Percentiles rank a stretch among this genome's conserved stretches.
These are phyloP conservation scores for Cinnamomum chago DNA, from an alignment of 164 flowering plant genomes.

Conservation along the genomic window DNA sequence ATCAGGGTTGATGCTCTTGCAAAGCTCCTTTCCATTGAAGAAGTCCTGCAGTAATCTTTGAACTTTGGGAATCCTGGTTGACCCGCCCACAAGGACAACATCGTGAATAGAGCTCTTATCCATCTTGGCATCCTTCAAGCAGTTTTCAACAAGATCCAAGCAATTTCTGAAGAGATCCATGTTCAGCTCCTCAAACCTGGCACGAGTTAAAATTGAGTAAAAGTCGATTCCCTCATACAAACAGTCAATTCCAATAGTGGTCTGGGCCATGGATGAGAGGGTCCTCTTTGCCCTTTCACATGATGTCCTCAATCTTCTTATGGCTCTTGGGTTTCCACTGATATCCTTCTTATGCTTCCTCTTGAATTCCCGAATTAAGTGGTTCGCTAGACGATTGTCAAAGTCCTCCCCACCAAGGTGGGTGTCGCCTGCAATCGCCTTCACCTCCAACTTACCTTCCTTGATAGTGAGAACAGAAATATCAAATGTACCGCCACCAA, in stretches of 20 bases:
- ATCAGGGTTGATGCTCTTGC: constrained; percentile 64
- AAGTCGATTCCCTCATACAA: constrained; percentile 53
- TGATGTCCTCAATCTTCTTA: constrained; percentile 44
- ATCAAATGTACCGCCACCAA: constrained; percentile 12
- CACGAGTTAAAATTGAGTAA: constrained; percentile 46
- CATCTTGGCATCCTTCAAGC: constrained; percentile 50
- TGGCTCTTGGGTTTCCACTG: constrained; percentile 41
- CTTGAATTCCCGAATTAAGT: constrained; percentile 43
- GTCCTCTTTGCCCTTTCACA: constrained; percentile 61
- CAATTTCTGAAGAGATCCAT: constrained; percentile 54
- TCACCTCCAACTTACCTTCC: constrained; percentile 2
- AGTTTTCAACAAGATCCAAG: constrained; percentile 53
- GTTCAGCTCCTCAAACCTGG: constrained; percentile 53
- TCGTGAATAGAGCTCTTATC: constrained; percentile 48
- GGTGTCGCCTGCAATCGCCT: constrained; percentile 15
- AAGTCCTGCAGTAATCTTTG: constrained; percentile 55
- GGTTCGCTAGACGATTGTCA: constrained; percentile 54
- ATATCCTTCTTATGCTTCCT: constrained; percentile 56
- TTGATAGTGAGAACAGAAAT: constrained; percentile 4
- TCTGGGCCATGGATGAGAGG: constrained; percentile 45
- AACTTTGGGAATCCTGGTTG: constrained; percentile 54
- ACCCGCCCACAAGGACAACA: constrained; percentile 60
- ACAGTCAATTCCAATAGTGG: constrained; percentile 49
- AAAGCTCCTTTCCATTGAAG: constrained; percentile 58
- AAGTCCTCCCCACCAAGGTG: constrained; percentile 63